Conservation (phyloP, 2,329 filamentous ascomycete species). For the Trichoderma aggressivum region DNA sequence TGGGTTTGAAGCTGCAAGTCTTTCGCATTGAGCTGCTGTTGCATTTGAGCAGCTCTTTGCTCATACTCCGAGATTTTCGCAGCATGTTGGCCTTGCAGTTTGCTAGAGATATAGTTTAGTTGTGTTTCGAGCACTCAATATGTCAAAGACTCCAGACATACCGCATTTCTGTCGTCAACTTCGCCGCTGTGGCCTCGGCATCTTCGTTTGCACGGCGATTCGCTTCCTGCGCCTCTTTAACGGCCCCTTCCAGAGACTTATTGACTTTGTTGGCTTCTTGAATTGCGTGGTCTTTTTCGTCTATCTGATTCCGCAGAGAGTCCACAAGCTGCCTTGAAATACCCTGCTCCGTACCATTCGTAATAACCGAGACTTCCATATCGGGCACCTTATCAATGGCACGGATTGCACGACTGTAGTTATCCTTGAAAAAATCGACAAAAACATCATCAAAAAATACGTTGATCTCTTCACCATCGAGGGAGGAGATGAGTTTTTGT, state of each 20-base stretch:
- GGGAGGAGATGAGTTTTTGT: slow-evolving; percentile 57
- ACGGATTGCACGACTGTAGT: slow-evolving; percentile 79
- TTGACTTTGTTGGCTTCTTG: slow-evolving; percentile 46
- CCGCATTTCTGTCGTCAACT: slow-evolving; percentile 50
- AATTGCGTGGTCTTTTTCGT: slow-evolving; percentile 61
- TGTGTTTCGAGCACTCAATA: neutral
- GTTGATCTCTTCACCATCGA: slow-evolving; percentile 59
- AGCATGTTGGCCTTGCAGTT: slow-evolving; percentile 33
- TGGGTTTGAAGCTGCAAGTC: slow-evolving; percentile 33
- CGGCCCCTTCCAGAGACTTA: slow-evolving; percentile 47
- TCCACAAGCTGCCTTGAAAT: slow-evolving; percentile 94
- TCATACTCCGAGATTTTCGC: slow-evolving; percentile 25
- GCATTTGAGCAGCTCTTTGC: slow-evolving; percentile 22
- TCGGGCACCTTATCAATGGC: slow-evolving; percentile 90
- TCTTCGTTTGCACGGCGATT: slow-evolving; percentile 64
- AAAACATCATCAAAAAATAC: slow-evolving; percentile 85
- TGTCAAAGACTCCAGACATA: slow-evolving; percentile 31
- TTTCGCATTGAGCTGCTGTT: slow-evolving; percentile 23
- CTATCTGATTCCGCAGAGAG: slow-evolving; percentile 71
- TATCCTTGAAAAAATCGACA: slow-evolving; percentile 93
- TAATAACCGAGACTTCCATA: slow-evolving; percentile 75
- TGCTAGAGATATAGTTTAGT: slow-evolving; percentile 26
- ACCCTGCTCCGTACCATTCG: slow-evolving; percentile 79
- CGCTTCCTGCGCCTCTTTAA: slow-evolving; percentile 71
- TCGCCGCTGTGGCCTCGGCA: slow-evolving; percentile 28